Conservation (phyloP, 176 grass and related monocot species). For the barley (Hordeum vulgare) region MorexV3_pseudomolecules_assembly NC_058521.1:149238328-149238827, state of each 20-base stretch:
- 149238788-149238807: not conserved
- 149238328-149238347: not conserved
- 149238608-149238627: not conserved
- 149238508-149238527: constrained; percentile 24
- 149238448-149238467: too few species aligned
- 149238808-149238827: not conserved
- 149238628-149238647: not conserved
- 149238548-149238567: constrained; percentile 49
- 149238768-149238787: not conserved
- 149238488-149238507: constrained; percentile 10
- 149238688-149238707: not conserved
- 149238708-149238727: not conserved
- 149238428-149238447: not conserved
- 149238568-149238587: not conserved
- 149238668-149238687: not conserved
- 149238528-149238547: constrained; percentile 43
- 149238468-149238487: constrained; percentile 5
- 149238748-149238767: not conserved
- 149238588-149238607: not conserved
- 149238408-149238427: not conserved
- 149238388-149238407: not conserved
- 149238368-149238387: not conserved
- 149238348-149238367: not conserved
- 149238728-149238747: not conserved
- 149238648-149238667: not conserved